Conservation (phyloP, 176 grass and related monocot species). For the Ensete ventricosum region DNA sequence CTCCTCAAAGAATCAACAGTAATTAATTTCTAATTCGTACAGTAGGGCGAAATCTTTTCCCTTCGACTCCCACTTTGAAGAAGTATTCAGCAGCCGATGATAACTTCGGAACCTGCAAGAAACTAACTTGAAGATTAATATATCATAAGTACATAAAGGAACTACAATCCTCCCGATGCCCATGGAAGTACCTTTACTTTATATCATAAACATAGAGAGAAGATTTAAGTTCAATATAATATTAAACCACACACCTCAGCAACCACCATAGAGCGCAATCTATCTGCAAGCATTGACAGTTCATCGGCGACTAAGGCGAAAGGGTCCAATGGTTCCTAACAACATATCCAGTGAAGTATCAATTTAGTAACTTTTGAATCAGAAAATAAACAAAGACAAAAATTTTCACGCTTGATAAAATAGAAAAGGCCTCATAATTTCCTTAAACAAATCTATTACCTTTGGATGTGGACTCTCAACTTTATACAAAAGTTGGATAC, state of each 20-base stretch:
- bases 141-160: neutral
- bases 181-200: neutral
- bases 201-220: neutral
- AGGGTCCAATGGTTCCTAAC: constrained; percentile 55
- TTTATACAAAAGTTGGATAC: too few relatives aligned
- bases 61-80: constrained; percentile 77
- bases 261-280: constrained; percentile 72
- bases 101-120: constrained; percentile 81
- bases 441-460: too few relatives aligned
- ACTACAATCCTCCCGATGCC: neutral
- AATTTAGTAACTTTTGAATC: neutral
- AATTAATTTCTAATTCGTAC: constrained; percentile 28
- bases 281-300: constrained; percentile 67
- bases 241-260: constrained; percentile 47
- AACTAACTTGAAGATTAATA: neutral
- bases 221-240: neutral
- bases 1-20: neutral
- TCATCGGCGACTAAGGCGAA: constrained; percentile 89
- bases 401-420: constrained; percentile 2
- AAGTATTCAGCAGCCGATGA: constrained; percentile 94
- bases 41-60: constrained; percentile 93
- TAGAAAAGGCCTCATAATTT: too few relatives aligned
- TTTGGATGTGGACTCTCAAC: too few relatives aligned
- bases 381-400: neutral
- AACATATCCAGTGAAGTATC: neutral